Conservation (phyloP, 2,329 filamentous ascomycete species). For the Lasiodiplodia sp. region DNA sequence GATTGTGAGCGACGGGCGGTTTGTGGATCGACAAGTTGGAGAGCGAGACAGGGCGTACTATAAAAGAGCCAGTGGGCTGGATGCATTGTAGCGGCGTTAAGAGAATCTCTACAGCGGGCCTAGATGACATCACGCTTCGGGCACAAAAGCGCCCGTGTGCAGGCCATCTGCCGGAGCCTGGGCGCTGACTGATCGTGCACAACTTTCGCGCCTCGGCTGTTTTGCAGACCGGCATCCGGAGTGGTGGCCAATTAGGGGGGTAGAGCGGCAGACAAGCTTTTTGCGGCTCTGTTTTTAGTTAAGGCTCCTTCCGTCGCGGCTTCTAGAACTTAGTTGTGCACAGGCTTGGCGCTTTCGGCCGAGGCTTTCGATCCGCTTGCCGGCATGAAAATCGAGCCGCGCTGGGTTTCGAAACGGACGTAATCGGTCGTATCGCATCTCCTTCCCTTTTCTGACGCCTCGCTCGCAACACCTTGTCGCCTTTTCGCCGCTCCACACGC, state of each 20-base stretch:
- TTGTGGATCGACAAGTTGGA: neutral
- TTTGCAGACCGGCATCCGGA: neutral
- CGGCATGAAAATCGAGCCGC: neutral
- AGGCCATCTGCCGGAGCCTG: neutral
- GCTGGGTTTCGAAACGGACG: constrained; percentile 1
- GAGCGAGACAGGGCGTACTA: neutral
- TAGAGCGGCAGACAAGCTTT: neutral
- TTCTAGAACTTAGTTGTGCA: neutral
- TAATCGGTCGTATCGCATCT: neutral
- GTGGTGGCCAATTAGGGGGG: neutral
- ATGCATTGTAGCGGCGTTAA: neutral
- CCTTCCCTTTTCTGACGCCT: neutral
- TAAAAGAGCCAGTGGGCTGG: neutral
- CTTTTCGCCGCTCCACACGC: neutral
- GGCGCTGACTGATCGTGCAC: neutral
- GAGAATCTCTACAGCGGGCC: neutral
- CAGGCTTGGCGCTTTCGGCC: neutral
- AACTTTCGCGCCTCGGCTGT: neutral
- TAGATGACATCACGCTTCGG: constrained; percentile 6
- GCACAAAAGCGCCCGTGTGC: neutral
- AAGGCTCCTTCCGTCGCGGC: neutral
- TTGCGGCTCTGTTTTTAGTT: neutral
- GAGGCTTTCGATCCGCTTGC: neutral
- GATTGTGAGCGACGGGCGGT: neutral
- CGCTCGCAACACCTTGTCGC: neutral